Conservation (phyloP, 179 eudicot genomes). For the Actinidia polygama region DNA sequence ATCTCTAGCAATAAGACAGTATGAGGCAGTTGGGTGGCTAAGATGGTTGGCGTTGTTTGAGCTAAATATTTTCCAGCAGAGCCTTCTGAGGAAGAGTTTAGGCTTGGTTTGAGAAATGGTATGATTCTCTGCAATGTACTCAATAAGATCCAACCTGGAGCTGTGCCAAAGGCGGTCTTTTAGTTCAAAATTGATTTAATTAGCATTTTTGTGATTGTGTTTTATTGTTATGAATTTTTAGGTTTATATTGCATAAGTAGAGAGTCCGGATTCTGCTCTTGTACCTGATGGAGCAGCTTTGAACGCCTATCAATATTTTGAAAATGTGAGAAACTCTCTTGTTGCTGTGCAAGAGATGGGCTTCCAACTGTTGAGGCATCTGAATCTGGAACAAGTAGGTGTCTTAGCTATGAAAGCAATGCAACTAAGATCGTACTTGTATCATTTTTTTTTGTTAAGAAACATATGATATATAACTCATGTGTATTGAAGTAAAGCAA, state of each 20-base stretch:
- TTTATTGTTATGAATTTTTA: background rate
- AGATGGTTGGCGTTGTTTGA: conserved; percentile 80
- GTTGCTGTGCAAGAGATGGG: conserved; percentile 71
- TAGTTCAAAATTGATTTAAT: background rate
- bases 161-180: conserved; percentile 73
- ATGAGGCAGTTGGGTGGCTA: conserved; percentile 92
- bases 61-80: conserved; percentile 91
- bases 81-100: conserved; percentile 93
- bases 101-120: conserved; percentile 91
- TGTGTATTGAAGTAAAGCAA: too few species aligned
- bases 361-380: conserved; percentile 95
- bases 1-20: conserved; percentile 69
- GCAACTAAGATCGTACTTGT: background rate
- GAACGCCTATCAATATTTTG: conserved; percentile 89
- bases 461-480: background rate
- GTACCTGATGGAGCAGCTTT: conserved; percentile 96
- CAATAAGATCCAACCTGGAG: conserved; percentile 88
- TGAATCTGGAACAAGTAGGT: conserved; percentile 87
- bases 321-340: conserved; percentile 90
- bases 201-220: background rate
- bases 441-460: background rate
- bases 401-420: conserved; percentile 4
- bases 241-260: conserved; percentile 43
- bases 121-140: conserved; percentile 84
- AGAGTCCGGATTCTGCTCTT: conserved; percentile 75